These are phyloP conservation scores for Tylopilus sp. DNA, from an alignment of 1,284 basidiomycete genomes.

Conservation along the genomic window DNA sequence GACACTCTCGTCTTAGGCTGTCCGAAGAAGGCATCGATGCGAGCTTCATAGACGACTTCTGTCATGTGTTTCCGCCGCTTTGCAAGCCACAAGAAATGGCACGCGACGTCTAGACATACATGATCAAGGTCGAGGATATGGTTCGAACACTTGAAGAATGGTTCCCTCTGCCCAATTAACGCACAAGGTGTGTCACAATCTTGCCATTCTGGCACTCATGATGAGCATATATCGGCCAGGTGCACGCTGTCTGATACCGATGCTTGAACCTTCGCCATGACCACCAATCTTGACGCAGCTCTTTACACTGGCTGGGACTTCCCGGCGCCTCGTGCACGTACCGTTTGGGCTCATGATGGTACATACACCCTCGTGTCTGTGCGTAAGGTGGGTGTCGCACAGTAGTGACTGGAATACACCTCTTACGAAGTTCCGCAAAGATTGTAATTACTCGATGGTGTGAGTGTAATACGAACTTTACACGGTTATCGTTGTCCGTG, in stretches of 20 bases:
- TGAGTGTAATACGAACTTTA: background rate
- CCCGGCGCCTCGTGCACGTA: background rate
- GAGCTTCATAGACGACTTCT: constrained; percentile 33
- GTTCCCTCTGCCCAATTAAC: constrained; percentile 27
- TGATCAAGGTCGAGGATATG: constrained; percentile 40
- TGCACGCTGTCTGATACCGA: background rate
- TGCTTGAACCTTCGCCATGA: background rate
- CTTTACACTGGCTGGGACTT: background rate
- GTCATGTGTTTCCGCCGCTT: constrained; percentile 31
- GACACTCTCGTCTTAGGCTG: constrained; percentile 9
- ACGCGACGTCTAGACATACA: constrained; percentile 33
- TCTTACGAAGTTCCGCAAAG: background rate
- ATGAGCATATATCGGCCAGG: too few relatives aligned
- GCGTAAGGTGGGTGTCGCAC: background rate
- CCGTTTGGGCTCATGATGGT: background rate
- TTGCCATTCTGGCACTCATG: background rate
- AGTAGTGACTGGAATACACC: background rate
- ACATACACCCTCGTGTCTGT: background rate
- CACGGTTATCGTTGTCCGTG: too few relatives aligned
- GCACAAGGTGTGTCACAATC: background rate
- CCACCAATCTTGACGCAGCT: background rate
- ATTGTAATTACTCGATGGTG: background rate
- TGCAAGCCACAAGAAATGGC: constrained; percentile 15
- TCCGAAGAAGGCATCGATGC: constrained; percentile 18
- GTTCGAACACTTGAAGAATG: constrained; percentile 33